Conservation (phyloP, 371 early-diverging fungal species). For the Fennellomyces sp. region DNA sequence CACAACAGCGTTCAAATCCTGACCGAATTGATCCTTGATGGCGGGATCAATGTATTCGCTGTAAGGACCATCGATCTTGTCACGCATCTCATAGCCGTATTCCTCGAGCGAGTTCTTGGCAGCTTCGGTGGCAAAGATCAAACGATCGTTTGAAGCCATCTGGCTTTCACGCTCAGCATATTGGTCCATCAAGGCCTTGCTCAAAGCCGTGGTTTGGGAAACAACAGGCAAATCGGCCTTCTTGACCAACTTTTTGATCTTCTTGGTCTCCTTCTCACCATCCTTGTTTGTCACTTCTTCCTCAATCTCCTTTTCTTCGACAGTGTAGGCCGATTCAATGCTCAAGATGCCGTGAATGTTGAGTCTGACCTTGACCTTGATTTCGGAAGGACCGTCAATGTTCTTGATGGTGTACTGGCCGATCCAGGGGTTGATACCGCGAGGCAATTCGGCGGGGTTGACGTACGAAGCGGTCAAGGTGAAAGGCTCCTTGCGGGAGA, state of each 20-base stretch:
- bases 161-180: slow-evolving; percentile 81
- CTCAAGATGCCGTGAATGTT: slow-evolving; percentile 84
- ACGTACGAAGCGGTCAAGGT: slow-evolving; percentile 81
- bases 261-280: slow-evolving; percentile 64
- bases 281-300: slow-evolving; percentile 67
- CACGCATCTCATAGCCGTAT: slow-evolving; percentile 96
- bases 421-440: slow-evolving; percentile 74
- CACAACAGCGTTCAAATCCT: slow-evolving; percentile 80
- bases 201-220: slow-evolving; percentile 61
- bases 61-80: slow-evolving; percentile 78
- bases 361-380: slow-evolving; percentile 93
- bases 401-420: slow-evolving; percentile 69
- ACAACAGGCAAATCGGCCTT: slow-evolving; percentile 84
- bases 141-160: slow-evolving; percentile 86
- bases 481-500: slow-evolving; percentile 78
- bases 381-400: slow-evolving; percentile 63
- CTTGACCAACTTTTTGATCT: slow-evolving; percentile 88
- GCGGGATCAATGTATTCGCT: slow-evolving; percentile 74
- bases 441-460: slow-evolving; percentile 69
- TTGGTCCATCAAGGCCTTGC: slow-evolving; percentile 57
- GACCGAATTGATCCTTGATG: slow-evolving; percentile 70
- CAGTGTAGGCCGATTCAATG: slow-evolving; percentile 86
- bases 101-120: slow-evolving; percentile 96
- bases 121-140: slow-evolving; percentile 93
- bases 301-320: slow-evolving; percentile 85